Base-by-base conservation (phyloP, 441 rosid species). In the Corymbia citriodora region DNA sequence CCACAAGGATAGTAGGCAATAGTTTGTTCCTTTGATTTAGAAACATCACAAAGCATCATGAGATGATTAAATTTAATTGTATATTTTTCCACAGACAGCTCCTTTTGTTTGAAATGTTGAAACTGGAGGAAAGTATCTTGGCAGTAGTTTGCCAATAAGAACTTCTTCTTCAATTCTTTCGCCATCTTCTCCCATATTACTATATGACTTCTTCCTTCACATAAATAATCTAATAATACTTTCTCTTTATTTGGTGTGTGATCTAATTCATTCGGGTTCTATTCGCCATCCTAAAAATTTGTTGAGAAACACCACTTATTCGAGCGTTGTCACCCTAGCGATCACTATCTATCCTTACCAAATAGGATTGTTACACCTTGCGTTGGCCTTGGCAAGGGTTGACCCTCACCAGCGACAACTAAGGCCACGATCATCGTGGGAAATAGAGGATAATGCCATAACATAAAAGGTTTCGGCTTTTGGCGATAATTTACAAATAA, bases 291-390 rank as follows among this genome's bases (percentile, higher is more conserved):
- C 8, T 36, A 72, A 72, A 72, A 72, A 27, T 72, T 1, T 36
- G 0, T 72, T 0, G 0, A 0, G 15, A 19, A 1, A 1, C 10
- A 10, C 27, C 49, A 1, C 12, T 72, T 10, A 19, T 36, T 1
- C 7, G 0, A 18, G 25, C 8, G 10, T 13, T 36, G 8, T 72
- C 14, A 3, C 7, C 4, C 6, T 0, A 0, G 4, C 7, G 82
- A 72, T 40, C 81, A 70, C 48, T 33, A 48, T 18, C 3, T 31
- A 4, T 11, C 2, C 40, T 68, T 68, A 31, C 33, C 1, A 2
- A 33, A 33, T 27, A 1, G 23, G 2, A 33, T 72, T 72, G 27
- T 72, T 10, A 36, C 82, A 36, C 27, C 48, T 72, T 1, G 4
- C 48, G 7, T 33, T 17, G 15, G 40, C 81, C 48, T 33, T 0